phyloP scores from a whole-genome alignment of 2,329 filamentous ascomycete genomes.

The Calonectria naviculata region DNA sequence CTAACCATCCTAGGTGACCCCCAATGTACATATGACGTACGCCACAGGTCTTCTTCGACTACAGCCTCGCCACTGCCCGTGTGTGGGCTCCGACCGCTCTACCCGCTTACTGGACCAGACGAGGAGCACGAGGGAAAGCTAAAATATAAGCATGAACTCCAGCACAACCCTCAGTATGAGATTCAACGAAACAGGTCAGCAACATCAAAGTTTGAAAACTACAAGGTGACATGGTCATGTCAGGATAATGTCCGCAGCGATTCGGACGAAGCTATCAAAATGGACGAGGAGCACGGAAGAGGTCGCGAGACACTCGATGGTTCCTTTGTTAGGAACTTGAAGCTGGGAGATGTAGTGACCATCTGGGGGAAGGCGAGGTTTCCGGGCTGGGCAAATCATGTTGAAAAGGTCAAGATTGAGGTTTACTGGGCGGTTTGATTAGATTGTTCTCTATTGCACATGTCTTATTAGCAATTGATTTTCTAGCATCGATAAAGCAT shows the following conservation, averaged over 20 bases:
- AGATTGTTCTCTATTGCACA: neutral
- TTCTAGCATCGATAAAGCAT: neutral
- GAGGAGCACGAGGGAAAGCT: conserved; percentile 34
- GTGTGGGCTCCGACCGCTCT: conserved; percentile 50
- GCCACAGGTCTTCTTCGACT: conserved; percentile 35
- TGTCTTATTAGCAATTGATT: neutral
- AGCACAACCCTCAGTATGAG: conserved; percentile 47
- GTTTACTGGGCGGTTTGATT: conserved; percentile 67
- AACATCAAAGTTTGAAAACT: conserved; percentile 44
- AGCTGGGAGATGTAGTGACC: conserved; percentile 70
- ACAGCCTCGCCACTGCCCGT: conserved; percentile 41
- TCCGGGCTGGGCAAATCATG: conserved; percentile 62
- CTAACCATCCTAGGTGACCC: conserved; percentile 40
- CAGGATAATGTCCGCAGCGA: conserved; percentile 59
- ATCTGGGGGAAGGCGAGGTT: conserved; percentile 71
- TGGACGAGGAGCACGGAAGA: conserved; percentile 57
- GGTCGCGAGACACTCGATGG: conserved; percentile 64
- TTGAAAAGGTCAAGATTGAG: conserved; percentile 63
- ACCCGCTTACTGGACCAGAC: conserved; percentile 42
- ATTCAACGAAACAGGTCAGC: conserved; percentile 62
- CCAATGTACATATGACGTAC: conserved; percentile 43
- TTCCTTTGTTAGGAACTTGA: conserved; percentile 65
- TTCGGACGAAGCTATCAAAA: conserved; percentile 50
- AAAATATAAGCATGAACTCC: conserved; percentile 51
- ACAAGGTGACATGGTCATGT: conserved; percentile 66